Base-by-base conservation (phyloP, 768 basidiomycete species). In the Hygrocybe coccinea region DNA sequence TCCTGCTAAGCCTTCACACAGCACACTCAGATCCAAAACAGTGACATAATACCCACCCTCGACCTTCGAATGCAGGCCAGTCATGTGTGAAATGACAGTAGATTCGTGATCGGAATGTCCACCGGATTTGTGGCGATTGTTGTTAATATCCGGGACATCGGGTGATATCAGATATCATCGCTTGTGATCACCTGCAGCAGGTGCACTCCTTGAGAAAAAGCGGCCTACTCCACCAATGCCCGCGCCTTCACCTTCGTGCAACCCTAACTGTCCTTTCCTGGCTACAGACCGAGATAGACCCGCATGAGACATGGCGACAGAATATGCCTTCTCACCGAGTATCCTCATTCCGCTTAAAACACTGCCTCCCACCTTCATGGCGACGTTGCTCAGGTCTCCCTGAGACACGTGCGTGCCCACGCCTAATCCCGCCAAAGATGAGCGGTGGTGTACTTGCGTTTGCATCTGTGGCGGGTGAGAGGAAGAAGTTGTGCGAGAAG, bases 141-240 rank as follows among this genome's bases (percentile, higher is more conserved):
- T n/a, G 22, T 46, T 22, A 17, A 22, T n/a, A 22, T 46, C 22
- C 3, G 17, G 2, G 21, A 2, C 15, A 19, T 41, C 5, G 21
- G 44, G 21, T 17, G 44, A 46, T 25, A 41, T 47, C 21, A 49
- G 46, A 43, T 38, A 43, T 5, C 58, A 35, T 19, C 41, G 54
- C 41, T 63, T 60, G 22, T 63, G 61, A 45, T 62, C 62, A 24
- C 62, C 59, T 19, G 62, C 62, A 2, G 61, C 55, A 39, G 57
- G 86, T 1, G 85, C 84, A 62, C 84, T 86, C 66, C 79, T 72
- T 48, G 85, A 86, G 63, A 83, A 83, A 61, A 83, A 79, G 63
- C 73, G 65, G 48, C 68, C 69, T 17, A 68, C 60, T 22, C 67
- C 57, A 36, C 65, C 71, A 38, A 63, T 63, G 33, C 60, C 59